phyloP scores from a whole-genome alignment of 305 asterid genomes.

The Plantago coronopus region DNA sequence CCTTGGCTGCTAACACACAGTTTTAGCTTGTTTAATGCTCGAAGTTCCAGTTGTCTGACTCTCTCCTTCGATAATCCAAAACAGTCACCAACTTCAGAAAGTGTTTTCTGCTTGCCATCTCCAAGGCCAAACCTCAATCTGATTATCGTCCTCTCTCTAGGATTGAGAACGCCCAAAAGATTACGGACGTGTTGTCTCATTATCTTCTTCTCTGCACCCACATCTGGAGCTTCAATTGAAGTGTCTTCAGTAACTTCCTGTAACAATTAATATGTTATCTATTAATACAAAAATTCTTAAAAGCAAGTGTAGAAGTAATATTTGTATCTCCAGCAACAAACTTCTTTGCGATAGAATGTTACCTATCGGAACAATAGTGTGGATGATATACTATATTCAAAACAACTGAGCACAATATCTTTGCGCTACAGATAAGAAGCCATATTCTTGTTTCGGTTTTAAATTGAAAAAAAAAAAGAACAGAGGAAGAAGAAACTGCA shows the following conservation, averaged over 20 bases:
- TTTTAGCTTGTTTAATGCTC: constrained; percentile 50
- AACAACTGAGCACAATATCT: no score
- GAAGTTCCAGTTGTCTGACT: constrained; percentile 46
- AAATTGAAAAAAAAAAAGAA: no score
- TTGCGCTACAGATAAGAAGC: no score
- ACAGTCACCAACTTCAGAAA: constrained; percentile 67
- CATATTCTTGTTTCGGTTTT: no score
- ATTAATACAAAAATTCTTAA: neutral
- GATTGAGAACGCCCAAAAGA: constrained; percentile 61
- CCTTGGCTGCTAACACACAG: constrained; percentile 64
- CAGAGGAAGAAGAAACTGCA: no score
- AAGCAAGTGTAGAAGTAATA: neutral
- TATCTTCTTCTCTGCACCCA: constrained; percentile 52
- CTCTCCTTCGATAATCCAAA: constrained; percentile 73
- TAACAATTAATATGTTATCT: constrained; percentile 12
- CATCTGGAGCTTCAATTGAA: constrained; percentile 55
- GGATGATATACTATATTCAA: no score
- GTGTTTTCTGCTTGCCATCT: constrained; percentile 46
- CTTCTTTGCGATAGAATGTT: no score
- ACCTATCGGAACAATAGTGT: no score
- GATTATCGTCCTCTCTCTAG: constrained; percentile 80
- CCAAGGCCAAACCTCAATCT: constrained; percentile 66
- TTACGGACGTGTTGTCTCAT: constrained; percentile 73
- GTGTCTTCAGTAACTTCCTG: constrained; percentile 87
- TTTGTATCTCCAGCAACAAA: no score